Evolutionary conservation across 106 monocot genomes (phyloP).

Genomic region (Iris macrosiphon): DNA sequence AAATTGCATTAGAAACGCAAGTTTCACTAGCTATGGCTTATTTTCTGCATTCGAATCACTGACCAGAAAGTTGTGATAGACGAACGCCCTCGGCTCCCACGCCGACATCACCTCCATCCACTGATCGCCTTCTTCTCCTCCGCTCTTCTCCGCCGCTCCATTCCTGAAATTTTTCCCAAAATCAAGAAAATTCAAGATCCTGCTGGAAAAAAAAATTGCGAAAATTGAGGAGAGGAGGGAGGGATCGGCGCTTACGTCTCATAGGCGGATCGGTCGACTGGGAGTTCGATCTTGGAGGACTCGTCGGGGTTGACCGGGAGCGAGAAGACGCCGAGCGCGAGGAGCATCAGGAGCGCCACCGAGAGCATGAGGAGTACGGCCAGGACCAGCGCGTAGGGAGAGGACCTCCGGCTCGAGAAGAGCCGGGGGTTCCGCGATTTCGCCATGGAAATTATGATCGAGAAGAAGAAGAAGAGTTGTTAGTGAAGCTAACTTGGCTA

Average conservation of each 20-base stretch:
- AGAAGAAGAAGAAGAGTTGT: neutral
- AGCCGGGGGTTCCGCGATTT: conserved; percentile 22
- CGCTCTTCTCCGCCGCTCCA: conserved; percentile 18
- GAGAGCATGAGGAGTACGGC: conserved; percentile 35
- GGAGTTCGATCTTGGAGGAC: neutral
- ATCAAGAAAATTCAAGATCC: neutral
- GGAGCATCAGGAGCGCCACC: conserved; percentile 43
- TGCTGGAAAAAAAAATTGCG: too few species aligned
- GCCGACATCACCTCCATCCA: conserved; percentile 57
- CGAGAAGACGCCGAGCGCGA: conserved; percentile 60
- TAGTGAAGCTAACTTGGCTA: too few species aligned
- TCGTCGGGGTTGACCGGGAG: conserved; percentile 36
- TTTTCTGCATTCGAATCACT: too few species aligned
- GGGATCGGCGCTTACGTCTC: conserved; percentile 22
- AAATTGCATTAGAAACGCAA: too few species aligned
- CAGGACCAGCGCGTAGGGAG: conserved; percentile 34
- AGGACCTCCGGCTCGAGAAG: conserved; percentile 22
- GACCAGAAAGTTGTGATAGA: conserved; percentile 61
- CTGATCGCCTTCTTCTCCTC: conserved; percentile 26
- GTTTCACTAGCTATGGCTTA: too few species aligned
- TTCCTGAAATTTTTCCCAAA: conserved; percentile 1
- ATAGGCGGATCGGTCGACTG: conserved; percentile 8
- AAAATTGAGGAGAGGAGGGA: too few species aligned
- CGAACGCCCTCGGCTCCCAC: conserved; percentile 61
- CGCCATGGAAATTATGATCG: too few species aligned